phyloP scores from a whole-genome alignment of 352 stramenopile species.

The Pythium graminicola region DNA sequence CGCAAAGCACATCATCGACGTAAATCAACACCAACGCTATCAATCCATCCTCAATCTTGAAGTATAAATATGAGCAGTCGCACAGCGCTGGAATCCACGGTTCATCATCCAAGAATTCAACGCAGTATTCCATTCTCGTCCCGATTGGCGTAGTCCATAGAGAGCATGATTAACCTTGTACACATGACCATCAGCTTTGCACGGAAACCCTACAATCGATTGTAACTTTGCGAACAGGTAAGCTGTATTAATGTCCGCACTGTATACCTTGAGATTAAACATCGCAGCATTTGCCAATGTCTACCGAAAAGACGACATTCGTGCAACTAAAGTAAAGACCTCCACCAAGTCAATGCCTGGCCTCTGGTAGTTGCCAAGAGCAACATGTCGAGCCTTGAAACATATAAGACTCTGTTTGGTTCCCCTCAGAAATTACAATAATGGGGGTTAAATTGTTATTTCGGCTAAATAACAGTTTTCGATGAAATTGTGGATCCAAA shows the following conservation, averaged over 20 bases:
- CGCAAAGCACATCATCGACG: slow-evolving; percentile 9
- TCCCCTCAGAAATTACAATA: no score
- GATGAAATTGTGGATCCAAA: no score
- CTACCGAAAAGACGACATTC: slow-evolving; percentile 5
- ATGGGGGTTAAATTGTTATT: no score
- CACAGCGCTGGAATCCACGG: background rate
- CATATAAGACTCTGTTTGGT: no score
- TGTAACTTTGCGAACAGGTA: slow-evolving; percentile 10
- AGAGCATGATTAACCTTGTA: background rate
- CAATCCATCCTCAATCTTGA: background rate
- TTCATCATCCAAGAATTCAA: slow-evolving; percentile 1
- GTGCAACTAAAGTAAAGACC: background rate
- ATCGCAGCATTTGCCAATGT: background rate
- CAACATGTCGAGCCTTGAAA: slow-evolving; percentile 10
- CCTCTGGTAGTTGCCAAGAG: slow-evolving; percentile 1
- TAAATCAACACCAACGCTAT: slow-evolving; percentile 4
- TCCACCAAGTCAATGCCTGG: slow-evolving; percentile 7
- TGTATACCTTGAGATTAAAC: background rate
- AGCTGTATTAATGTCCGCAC: slow-evolving; percentile 14
- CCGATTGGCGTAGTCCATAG: slow-evolving; percentile 10
- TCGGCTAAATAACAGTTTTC: no score
- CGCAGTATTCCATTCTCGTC: slow-evolving; percentile 6
- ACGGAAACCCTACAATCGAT: slow-evolving; percentile 4
- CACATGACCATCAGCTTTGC: background rate
- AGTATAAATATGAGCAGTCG: slow-evolving; percentile 9